Percentiles rank a stretch among this genome's conserved stretches.
These are phyloP conservation scores for Amauroascus niger DNA, from an alignment of 2,329 filamentous ascomycete species.

Conservation along the genomic window DNA sequence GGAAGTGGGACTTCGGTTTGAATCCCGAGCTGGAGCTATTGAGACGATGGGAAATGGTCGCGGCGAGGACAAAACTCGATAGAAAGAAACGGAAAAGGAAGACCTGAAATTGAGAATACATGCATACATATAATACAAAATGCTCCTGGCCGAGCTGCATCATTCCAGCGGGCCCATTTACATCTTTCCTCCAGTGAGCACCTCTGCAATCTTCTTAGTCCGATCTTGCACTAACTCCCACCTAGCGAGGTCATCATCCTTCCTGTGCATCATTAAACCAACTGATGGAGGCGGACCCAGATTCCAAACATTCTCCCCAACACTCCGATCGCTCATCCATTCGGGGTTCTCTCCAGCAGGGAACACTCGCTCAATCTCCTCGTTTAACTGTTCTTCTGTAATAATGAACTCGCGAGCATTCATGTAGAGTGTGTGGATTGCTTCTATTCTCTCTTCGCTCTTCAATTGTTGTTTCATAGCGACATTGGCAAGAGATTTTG, in stretches of 20 bases:
- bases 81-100: not conserved
- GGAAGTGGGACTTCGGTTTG: not conserved
- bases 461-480: constrained; percentile 42
- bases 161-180: not conserved
- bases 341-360: constrained; percentile 45
- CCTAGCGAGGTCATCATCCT: constrained; percentile 27
- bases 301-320: constrained; percentile 46
- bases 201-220: constrained; percentile 55
- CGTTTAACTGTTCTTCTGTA: constrained; percentile 64
- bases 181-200: constrained; percentile 55
- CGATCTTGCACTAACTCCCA: constrained; percentile 45
- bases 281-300: constrained; percentile 38
- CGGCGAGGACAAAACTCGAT: no score
- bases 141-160: not conserved
- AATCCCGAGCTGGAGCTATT: not conserved
- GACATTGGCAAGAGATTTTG: constrained; percentile 34
- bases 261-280: constrained; percentile 24
- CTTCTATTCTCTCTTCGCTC: constrained; percentile 54
- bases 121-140: constrained; percentile 4
- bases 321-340: constrained; percentile 35
- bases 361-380: constrained; percentile 67
- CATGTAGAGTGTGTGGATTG: constrained; percentile 80
- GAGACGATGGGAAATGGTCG: no score
- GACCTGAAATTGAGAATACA: not conserved
- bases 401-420: constrained; percentile 81